Base-by-base conservation (phyloP, 768 basidiomycete genomes). In the Mycena galericulata region DNA sequence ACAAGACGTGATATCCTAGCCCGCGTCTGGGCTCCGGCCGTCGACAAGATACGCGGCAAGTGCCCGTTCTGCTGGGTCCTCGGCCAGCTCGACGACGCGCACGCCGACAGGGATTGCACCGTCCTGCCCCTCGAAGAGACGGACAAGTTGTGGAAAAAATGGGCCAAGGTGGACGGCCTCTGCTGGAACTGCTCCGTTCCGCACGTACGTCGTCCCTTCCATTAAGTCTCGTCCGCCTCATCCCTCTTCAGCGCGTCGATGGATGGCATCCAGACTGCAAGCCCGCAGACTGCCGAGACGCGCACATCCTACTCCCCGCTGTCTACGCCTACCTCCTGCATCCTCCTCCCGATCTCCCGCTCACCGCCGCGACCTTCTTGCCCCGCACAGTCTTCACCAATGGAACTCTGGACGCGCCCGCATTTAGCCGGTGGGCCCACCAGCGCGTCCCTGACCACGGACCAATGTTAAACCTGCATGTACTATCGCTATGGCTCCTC, bases 1-100 rank as follows among this genome's bases (percentile, higher is more conserved):
- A 54, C 51, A 15, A 18, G 51, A 32, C 51, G 26, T 9, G 51
- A 32, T 11, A 27, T 32, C 14, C 30, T 54, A 10, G 30, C 29
- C 30, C 29, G 34, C 20, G n/a, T 30, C 51, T 54, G 51, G 51
- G 26, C 51, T 27, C 30, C 34, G 4, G 51, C 30, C 7, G n/a
- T 54, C 51, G 14, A 54, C 27, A 17, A 11, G 17, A 30, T 54
- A 12, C 26, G 51, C 14, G 51, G 17, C 27, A 54, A 54, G 26
- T 54, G 51, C n/a, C 51, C 51, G 14, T 54, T 30, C 51, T 54
- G 51, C 27, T 54, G 51, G 51, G 51, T 27, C 10, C 51, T 54
- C 7, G 51, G 51, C 17, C 51, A 54, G 34, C 10, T 30, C 27
- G 14, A 54, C 26, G 51, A 32, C 14, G 34, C 14, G 34, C 34